These are phyloP conservation scores for Chionographis japonica DNA, from an alignment of 106 monocot genomes.

Conservation along the genomic window DNA sequence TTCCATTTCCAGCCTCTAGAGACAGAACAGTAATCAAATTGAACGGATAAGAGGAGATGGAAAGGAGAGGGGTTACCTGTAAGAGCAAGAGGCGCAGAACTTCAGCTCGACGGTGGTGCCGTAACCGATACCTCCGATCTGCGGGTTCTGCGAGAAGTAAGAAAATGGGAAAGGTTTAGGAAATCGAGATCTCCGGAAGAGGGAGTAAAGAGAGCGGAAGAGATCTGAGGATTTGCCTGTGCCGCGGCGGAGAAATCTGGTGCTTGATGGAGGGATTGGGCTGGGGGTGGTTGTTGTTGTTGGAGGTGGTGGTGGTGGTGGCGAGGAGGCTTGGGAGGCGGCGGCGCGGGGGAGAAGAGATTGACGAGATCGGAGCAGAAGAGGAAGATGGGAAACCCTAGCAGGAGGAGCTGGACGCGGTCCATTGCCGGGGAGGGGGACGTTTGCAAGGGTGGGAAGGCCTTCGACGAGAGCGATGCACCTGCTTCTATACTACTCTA, in stretches of 20 bases:
- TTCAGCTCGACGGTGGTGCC: conserved; percentile 61
- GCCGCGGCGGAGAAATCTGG: conserved; percentile 25
- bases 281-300: conserved; percentile 3
- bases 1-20: no score
- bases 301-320: conserved; percentile 23
- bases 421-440: conserved; percentile 31
- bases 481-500: no score
- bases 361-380: conserved; percentile 84
- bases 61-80: conserved; percentile 33
- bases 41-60: no score
- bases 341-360: conserved; percentile 64
- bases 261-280: conserved; percentile 11
- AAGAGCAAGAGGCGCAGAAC: conserved; percentile 92
- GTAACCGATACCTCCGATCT: conserved; percentile 44
- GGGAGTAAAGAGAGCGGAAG: not conserved
- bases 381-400: conserved; percentile 77
- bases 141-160: conserved; percentile 20
- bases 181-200: no score
- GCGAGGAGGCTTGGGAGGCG: conserved; percentile 9
- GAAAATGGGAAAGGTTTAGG: not conserved
- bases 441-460: no score
- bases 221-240: conserved; percentile 8
- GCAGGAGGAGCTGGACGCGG: conserved; percentile 52
- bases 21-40: no score
- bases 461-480: no score